These are phyloP conservation scores for Aspergillus nanangensis DNA, from an alignment of 495 filamentous ascomycete species.

Conservation along the genomic window DNA sequence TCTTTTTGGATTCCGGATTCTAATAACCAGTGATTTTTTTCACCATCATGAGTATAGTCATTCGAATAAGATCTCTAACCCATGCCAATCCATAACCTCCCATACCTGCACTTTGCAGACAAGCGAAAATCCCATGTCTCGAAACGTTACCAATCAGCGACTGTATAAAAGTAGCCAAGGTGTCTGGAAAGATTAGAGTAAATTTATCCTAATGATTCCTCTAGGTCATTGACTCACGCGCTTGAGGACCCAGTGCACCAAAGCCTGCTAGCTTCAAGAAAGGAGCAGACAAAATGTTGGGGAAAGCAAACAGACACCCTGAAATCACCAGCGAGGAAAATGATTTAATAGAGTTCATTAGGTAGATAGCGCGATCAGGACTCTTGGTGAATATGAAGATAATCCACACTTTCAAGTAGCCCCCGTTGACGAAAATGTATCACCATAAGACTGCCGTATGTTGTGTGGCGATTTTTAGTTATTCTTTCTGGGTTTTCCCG, in stretches of 20 bases:
- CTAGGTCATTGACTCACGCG: neutral
- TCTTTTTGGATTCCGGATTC: too few species aligned
- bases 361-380: too few species aligned
- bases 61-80: neutral
- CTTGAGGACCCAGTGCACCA: neutral
- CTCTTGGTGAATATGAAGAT: too few species aligned
- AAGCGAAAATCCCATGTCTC: neutral
- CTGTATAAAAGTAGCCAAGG: neutral
- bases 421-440: too few species aligned
- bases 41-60: too few species aligned
- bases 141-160: neutral
- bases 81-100: constrained; percentile 2
- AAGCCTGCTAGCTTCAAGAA: neutral
- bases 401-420: too few species aligned
- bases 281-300: neutral
- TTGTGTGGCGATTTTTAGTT: too few species aligned
- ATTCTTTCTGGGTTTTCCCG: too few species aligned
- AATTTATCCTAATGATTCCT: neutral
- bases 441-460: too few species aligned
- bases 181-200: neutral
- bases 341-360: too few species aligned
- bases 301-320: neutral
- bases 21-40: too few species aligned
- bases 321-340: too few species aligned
- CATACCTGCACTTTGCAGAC: constrained; percentile 1